These are phyloP conservation scores for Alectoria sarmentosa DNA, from an alignment of 495 filamentous ascomycete genomes.

Conservation along the genomic window DNA sequence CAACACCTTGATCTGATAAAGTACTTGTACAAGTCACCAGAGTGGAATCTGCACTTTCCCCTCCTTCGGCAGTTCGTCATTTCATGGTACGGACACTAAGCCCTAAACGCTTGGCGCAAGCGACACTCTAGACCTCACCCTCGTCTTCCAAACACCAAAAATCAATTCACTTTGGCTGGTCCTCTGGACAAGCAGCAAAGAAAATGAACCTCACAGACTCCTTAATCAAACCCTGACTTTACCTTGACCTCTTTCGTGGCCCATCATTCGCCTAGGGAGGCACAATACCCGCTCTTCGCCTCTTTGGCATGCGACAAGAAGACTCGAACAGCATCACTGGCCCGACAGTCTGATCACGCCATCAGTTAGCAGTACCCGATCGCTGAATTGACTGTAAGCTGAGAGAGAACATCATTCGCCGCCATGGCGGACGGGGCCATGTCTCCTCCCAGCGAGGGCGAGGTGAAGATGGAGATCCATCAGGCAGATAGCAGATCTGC, in stretches of 20 bases:
- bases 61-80: background rate
- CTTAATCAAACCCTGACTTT: background rate
- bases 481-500: slow-evolving; percentile 22
- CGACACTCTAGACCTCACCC: background rate
- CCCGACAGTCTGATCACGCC: background rate
- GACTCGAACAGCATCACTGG: slow-evolving; percentile 11
- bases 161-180: background rate
- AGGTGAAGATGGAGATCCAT: slow-evolving; percentile 24
- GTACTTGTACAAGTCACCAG: no score
- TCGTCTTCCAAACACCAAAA: background rate
- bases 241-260: background rate
- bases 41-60: no score
- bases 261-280: background rate
- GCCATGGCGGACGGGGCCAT: slow-evolving; percentile 18
- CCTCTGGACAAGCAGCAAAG: background rate
- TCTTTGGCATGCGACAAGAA: slow-evolving; percentile 11
- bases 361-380: background rate
- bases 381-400: background rate
- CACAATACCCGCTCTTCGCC: background rate
- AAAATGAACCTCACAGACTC: background rate
- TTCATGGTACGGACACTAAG: background rate
- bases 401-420: background rate
- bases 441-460: slow-evolving; percentile 21
- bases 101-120: background rate
- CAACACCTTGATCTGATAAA: no score